A percentile compares a stretch with the other conserved stretches of the same genome.
Conservation (phyloP, 495 filamentous ascomycete genomes). For the Sphaerosporella brunnea region DNA sequence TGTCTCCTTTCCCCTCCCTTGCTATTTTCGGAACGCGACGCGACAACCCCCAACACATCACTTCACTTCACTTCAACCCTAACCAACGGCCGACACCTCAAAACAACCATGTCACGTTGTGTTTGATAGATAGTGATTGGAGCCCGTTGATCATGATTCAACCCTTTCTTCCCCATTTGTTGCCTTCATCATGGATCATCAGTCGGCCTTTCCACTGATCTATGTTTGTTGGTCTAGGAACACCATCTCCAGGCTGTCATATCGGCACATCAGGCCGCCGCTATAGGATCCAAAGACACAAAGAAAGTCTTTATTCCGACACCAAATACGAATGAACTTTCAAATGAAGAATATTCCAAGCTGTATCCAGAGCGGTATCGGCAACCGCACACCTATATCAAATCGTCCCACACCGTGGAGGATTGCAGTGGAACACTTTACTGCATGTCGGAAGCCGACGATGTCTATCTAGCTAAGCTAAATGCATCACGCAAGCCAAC, state of each 20-base stretch:
- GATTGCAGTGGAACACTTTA: slow-evolving; percentile 71
- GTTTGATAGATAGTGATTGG: no score
- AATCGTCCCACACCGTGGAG: slow-evolving; percentile 94
- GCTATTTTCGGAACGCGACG: slow-evolving; percentile 26
- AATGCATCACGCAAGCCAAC: slow-evolving; percentile 48
- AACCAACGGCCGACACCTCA: no score
- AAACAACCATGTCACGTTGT: no score
- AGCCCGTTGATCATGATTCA: background rate
- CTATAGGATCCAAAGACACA: slow-evolving; percentile 51
- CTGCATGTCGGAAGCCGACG: slow-evolving; percentile 83
- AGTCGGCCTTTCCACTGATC: background rate
- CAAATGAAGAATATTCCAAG: slow-evolving; percentile 63
- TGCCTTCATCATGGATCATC: background rate
- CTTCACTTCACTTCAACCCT: no score
- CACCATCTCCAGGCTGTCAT: slow-evolving; percentile 94
- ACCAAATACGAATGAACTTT: slow-evolving; percentile 57
- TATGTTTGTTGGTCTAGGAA: slow-evolving; percentile 54
- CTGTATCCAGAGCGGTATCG: slow-evolving; percentile 64
- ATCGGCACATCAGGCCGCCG: slow-evolving; percentile 48
- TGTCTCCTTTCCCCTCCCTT: slow-evolving; percentile 18
- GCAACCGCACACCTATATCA: slow-evolving; percentile 82
- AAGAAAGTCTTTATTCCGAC: slow-evolving; percentile 68
- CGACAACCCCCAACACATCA: no score
- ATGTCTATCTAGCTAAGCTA: slow-evolving; percentile 61
- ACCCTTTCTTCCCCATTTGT: background rate